Conservation (phyloP, 2,329 filamentous ascomycete species). For the Thielaviopsis ethacetica region DNA sequence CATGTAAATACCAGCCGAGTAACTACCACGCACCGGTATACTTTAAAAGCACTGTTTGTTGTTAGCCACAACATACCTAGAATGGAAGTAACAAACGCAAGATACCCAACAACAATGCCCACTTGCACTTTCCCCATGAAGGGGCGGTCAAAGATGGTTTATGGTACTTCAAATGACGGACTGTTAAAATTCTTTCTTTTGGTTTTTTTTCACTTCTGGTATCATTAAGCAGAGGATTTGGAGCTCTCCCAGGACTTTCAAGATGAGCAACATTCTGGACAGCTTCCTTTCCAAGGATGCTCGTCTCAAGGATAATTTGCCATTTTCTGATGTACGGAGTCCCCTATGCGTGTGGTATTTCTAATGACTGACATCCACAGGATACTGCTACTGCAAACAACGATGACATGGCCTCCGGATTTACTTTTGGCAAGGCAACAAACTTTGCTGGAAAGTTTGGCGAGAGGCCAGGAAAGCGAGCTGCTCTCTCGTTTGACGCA, state of each 20-base stretch:
- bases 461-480: neutral
- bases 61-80: neutral
- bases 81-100: neutral
- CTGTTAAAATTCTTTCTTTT: neutral
- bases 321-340: neutral
- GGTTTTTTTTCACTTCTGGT: neutral
- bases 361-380: neutral
- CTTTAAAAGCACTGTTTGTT: too few species aligned
- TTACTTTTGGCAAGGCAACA: conserved; percentile 9
- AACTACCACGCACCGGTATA: neutral
- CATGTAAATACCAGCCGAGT: neutral
- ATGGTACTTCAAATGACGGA: neutral
- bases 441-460: conserved; percentile 11
- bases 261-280: neutral
- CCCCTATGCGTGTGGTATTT: neutral
- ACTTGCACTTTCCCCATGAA: neutral
- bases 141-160: neutral
- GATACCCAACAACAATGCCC: neutral
- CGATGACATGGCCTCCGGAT: conserved; percentile 2
- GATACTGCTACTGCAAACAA: neutral
- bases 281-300: neutral
- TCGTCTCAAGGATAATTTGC: neutral
- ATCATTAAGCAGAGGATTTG: neutral
- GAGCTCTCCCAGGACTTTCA: neutral
- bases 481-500: neutral